Evolutionary conservation across 129 eudicot genomes (phyloP), one percentile per base, ranked within the genome.

Genomic region (Deinandra increscens): DNA sequence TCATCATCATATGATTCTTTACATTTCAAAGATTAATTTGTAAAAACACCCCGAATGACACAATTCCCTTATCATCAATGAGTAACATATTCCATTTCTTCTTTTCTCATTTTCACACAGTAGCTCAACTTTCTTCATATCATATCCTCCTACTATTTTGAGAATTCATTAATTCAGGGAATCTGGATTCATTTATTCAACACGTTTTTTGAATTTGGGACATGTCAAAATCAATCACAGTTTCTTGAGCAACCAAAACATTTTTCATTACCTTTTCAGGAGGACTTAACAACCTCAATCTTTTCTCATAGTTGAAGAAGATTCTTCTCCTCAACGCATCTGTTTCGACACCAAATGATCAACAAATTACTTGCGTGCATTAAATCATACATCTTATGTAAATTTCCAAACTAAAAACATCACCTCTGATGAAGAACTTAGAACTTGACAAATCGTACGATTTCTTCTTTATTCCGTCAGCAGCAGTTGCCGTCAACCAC

Each of bases 221-320:
- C 14, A 7, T 44, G 60, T 22, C 14, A 22, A 53, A 18, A 15
- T 0, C 58, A 50, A 15, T 75, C 13, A 22, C 43, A 33, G 38
- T 60, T 56, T 49, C 13, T 22, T 31, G 37, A 48, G 14, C 60
- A 26, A 72, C 15, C 46, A 49, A 48, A 46, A 22, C 13, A 20
- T 17, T n/a, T n/a, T 18, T 26, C 19, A 37, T 14, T 89, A 90
- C 97, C 97, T 90, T 90, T 59, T 84, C 91, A 44, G 97, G 97
- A 74, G 97, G 87, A 77, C 97, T 86, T 65, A 86, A 79, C 79
- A 69, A 75, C 63, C 97, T 74, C 56, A 90, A 71, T 46, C 97
- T 83, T 54, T 87, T 90, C 82, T 90, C 97, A 51, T 90, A 90
- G 63, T 90, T 86, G 58, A 90, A 90, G 68, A 90, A 90, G 54